phyloP scores from a whole-genome alignment of 129 eudicot genomes.

The Escallonia rubra region DNA sequence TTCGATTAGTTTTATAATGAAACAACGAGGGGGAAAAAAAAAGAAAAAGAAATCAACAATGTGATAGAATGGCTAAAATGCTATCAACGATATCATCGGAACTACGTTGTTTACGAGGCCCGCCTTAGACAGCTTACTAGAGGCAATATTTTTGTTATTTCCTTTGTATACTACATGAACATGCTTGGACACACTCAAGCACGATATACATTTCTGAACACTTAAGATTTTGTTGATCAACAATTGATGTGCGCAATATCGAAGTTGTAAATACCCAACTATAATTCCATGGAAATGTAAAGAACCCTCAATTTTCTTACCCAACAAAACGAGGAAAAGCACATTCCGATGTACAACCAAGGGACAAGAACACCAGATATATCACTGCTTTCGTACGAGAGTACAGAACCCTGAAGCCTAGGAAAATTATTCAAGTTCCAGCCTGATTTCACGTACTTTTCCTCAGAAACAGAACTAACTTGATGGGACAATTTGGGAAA shows the following conservation, averaged over 20 bases:
- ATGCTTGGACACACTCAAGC: too few species aligned
- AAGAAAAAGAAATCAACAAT: too few species aligned
- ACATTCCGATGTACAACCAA: conserved; percentile 98
- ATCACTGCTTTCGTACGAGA: conserved; percentile 80
- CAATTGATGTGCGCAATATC: not conserved
- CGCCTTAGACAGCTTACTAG: too few species aligned
- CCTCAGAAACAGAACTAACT: conserved; percentile 49
- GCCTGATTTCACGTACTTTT: conserved; percentile 65
- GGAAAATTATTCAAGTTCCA: conserved; percentile 98
- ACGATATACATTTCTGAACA: not conserved
- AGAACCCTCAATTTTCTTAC: conserved; percentile 35
- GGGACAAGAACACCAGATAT: conserved; percentile 97
- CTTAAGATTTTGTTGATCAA: not conserved
- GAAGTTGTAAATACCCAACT: not conserved
- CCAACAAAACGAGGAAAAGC: conserved; percentile 98
- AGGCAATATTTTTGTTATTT: too few species aligned
- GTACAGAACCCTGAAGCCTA: conserved; percentile 87
- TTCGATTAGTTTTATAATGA: too few species aligned
- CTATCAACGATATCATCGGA: too few species aligned
- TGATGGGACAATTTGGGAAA: conserved; percentile 57
- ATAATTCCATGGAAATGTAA: not conserved
- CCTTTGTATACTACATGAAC: too few species aligned
- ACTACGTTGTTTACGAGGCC: too few species aligned
- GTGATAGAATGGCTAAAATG: too few species aligned
- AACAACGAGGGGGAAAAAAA: too few species aligned